A percentile compares a stretch with the other conserved stretches of the same genome.
Conservation (phyloP, 1,284 basidiomycete species). For the Rhodotorula glutinis region DNA sequence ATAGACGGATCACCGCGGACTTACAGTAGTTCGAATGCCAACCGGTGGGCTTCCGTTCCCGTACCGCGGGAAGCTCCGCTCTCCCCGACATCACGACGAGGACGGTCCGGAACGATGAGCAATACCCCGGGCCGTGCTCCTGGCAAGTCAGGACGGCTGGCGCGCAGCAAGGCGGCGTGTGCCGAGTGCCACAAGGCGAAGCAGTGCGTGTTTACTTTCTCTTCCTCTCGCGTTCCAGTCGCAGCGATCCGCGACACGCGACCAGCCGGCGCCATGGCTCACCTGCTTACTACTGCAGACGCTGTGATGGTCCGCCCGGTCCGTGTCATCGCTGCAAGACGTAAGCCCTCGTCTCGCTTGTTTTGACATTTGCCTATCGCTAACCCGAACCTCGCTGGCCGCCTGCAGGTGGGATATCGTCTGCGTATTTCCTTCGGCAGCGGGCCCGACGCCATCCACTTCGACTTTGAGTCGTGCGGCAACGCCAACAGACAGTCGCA, state of each 20-base stretch:
- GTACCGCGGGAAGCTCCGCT: no score
- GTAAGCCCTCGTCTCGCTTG: slow-evolving; percentile 7
- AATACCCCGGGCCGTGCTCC: background rate
- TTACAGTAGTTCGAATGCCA: no score
- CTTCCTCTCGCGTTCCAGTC: no score
- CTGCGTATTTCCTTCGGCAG: slow-evolving; percentile 33
- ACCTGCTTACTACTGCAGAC: slow-evolving; percentile 1
- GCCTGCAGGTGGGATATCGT: slow-evolving; percentile 30
- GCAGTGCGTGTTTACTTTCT: background rate
- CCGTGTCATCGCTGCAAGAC: slow-evolving; percentile 36
- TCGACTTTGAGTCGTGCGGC: background rate
- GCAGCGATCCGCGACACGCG: no score
- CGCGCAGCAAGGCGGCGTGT: slow-evolving; percentile 9
- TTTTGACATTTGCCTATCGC: no score
- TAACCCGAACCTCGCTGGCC: background rate
- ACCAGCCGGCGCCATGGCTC: no score
- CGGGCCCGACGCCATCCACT: background rate
- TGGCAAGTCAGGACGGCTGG: slow-evolving; percentile 2
- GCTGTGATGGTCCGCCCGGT: slow-evolving; percentile 35
- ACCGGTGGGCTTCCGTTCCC: no score
- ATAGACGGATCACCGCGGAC: no score
- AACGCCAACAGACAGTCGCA: background rate
- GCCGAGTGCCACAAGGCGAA: slow-evolving; percentile 2
- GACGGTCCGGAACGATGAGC: no score
- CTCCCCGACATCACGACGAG: no score